These are phyloP conservation scores for Erysimum cheiri DNA, from an alignment of 441 rosid genomes.

Conservation along the genomic window DNA sequence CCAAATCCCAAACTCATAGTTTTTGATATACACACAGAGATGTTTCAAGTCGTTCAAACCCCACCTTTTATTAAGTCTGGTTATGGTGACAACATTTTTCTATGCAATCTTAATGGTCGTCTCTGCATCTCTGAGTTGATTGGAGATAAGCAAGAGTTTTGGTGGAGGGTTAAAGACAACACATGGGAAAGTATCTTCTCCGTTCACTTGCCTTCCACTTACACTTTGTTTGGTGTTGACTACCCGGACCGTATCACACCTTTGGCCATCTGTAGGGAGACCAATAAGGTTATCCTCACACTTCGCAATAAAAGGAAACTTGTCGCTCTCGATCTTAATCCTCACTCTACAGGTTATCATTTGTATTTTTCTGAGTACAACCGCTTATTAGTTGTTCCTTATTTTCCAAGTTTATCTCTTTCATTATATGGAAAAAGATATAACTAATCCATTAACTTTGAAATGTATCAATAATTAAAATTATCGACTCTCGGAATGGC, in stretches of 20 bases:
- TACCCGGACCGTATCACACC: background rate
- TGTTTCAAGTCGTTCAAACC: background rate
- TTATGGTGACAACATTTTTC: background rate
- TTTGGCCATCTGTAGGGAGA: background rate
- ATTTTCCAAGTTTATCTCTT: slow-evolving; percentile 16
- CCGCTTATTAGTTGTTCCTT: slow-evolving; percentile 20
- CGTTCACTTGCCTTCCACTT: slow-evolving; percentile 8
- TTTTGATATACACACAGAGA: slow-evolving; percentile 18
- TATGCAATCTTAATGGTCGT: slow-evolving; percentile 28
- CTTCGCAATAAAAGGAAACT: slow-evolving; percentile 3
- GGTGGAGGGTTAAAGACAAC: slow-evolving; percentile 20
- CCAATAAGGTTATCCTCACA: slow-evolving; percentile 21
- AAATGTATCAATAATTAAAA: background rate
- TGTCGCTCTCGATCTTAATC: slow-evolving; percentile 21
- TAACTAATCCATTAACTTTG: background rate
- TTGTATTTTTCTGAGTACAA: background rate
- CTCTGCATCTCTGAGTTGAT: slow-evolving; percentile 11
- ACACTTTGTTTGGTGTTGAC: slow-evolving; percentile 10
- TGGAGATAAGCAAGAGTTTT: slow-evolving; percentile 9
- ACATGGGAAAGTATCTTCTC: slow-evolving; percentile 18
- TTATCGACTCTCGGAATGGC: background rate
- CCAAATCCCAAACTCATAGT: slow-evolving; percentile 20
- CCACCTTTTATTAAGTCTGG: background rate
- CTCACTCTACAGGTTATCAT: slow-evolving; percentile 4
- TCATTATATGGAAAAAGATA: background rate